These are phyloP conservation scores for Microbotryum violaceum DNA, from an alignment of 1,284 basidiomycete genomes.

Conservation along the genomic window DNA sequence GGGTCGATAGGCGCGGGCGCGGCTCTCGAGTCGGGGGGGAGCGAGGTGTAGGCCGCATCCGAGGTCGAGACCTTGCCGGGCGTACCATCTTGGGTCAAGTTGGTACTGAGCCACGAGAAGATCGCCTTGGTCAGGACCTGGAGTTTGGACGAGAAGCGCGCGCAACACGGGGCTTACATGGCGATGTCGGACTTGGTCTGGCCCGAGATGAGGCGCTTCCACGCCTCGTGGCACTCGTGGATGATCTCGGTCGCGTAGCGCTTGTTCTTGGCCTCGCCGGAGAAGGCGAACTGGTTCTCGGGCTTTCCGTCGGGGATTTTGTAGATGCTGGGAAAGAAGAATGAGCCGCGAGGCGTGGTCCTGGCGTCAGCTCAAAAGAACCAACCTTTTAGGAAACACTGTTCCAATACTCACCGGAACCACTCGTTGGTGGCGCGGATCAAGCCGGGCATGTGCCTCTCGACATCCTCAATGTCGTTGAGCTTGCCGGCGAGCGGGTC, in stretches of 20 bases:
- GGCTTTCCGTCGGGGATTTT: constrained; percentile 96
- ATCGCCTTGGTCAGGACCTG: not conserved
- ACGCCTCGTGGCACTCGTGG: constrained; percentile 97
- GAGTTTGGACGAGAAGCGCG: not conserved
- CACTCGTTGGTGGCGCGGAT: constrained; percentile 91
- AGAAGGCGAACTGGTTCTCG: constrained; percentile 93
- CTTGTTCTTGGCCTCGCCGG: constrained; percentile 95
- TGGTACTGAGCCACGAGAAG: constrained; percentile 47
- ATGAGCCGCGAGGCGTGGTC: constrained; percentile 15
- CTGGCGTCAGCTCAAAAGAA: not conserved
- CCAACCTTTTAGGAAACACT: too few species aligned
- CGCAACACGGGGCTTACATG: constrained; percentile 53
- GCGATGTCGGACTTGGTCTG: constrained; percentile 69
- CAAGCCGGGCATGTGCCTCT: constrained; percentile 93
- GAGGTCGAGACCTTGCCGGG: constrained; percentile 59
- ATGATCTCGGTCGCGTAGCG: constrained; percentile 98
- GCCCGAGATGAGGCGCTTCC: constrained; percentile 85
- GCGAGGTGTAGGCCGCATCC: constrained; percentile 57
- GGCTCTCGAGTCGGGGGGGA: constrained; percentile 73
- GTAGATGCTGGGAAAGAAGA: constrained; percentile 64
- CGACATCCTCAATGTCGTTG: constrained; percentile 99
- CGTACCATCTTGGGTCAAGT: constrained; percentile 61
- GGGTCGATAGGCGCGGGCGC: constrained; percentile 79
- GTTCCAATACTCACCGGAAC: constrained; percentile 60
- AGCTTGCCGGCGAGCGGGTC: constrained; percentile 94